Base-by-base conservation (phyloP, 225 moss, liverwort and hornwort species). In the Pseudisothecium myosuroides region DNA sequence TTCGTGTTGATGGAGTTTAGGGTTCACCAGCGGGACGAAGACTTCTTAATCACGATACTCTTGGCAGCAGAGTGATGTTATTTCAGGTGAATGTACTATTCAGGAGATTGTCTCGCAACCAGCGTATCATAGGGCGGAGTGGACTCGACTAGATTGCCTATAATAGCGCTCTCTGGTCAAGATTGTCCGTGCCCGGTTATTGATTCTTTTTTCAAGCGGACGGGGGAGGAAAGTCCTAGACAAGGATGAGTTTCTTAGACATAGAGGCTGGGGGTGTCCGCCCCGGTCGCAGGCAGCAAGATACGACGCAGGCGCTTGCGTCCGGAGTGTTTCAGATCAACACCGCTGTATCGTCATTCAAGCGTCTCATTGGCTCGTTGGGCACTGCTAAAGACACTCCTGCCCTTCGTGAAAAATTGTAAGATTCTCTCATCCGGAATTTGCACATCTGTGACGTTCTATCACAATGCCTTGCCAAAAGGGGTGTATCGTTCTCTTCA, bases 271-370 rank as follows among this genome's bases (percentile, higher is more conserved):
- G 98, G 91, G 95, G 94, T 64, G 73, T 89, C 6, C 95, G 96
- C 68, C 92, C 92, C 66, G 94, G 95, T 83, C 93, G 95, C 78
- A 95, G 95, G 94, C 95, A 93, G 76, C 95, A 94, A 84, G 98
- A 98, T 92, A 93, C 97, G 50, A 93, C 96, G 45, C 97, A 97
- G 89, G 98, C 96, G 32, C 94, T 98, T 64, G 96, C 98, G 79
- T 92, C 96, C 37, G 98, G 98, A 79, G 96, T 97, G 88, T 98
- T 98, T 88, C 96, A 98, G 93, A 96, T 98, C 89, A 98, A 97
- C 89, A 98, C 98, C 37, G 94, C 96, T 83, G 95, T 98, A 24
- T 96, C 97, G 14, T 93, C 96, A 16, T 98, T 98, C 89, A 98
- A 98, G 94, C 97, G 98, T 52, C 93, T 97, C 81, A 94, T 93